Percentiles rank a stretch among this genome's conserved stretches.
phyloP scores from a whole-genome alignment of 495 filamentous ascomycete genomes.

The Aspergillus nidulans region DNA sequence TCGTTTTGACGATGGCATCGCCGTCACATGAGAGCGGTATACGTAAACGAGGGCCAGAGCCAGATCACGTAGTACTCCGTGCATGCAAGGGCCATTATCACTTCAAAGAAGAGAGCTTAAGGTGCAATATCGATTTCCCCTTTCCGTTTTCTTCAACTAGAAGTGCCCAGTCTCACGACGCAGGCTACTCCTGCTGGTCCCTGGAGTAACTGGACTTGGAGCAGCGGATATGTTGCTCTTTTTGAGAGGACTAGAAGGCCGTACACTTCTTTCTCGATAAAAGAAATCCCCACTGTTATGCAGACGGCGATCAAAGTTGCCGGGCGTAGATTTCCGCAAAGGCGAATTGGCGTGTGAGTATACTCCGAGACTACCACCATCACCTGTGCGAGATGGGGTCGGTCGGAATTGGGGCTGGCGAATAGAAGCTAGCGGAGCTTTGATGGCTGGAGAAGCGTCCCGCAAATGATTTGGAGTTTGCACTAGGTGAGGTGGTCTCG shows the following conservation, averaged over 20 bases:
- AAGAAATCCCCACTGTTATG: constrained; percentile 35
- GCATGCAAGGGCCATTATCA: constrained; percentile 1
- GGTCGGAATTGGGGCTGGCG: constrained; percentile 56
- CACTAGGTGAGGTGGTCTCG: constrained; percentile 26
- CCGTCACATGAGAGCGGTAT: neutral
- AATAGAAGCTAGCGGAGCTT: constrained; percentile 42
- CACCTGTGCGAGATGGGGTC: constrained; percentile 41
- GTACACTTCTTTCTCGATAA: constrained; percentile 37
- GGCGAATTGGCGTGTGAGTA: constrained; percentile 79
- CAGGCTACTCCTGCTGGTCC: constrained; percentile 27
- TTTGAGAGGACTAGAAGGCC: constrained; percentile 40
- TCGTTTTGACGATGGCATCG: neutral
- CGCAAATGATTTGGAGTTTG: constrained; percentile 44
- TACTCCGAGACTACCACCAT: constrained; percentile 77
- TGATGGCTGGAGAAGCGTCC: constrained; percentile 50
- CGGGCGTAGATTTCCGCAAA: constrained; percentile 58
- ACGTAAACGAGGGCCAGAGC: neutral
- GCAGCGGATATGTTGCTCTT: constrained; percentile 37
- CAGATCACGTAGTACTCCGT: neutral
- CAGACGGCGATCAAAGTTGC: constrained; percentile 37
- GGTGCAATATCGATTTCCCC: constrained; percentile 4
- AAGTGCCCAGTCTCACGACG: constrained; percentile 41
- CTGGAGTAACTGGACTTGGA: constrained; percentile 24
- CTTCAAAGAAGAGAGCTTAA: neutral
- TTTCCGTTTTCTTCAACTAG: constrained; percentile 19